Evolutionary conservation across 2,329 filamentous ascomycete genomes (phyloP), one percentile per base, ranked within the genome.

Genomic region (Xylaria sp.): DNA sequence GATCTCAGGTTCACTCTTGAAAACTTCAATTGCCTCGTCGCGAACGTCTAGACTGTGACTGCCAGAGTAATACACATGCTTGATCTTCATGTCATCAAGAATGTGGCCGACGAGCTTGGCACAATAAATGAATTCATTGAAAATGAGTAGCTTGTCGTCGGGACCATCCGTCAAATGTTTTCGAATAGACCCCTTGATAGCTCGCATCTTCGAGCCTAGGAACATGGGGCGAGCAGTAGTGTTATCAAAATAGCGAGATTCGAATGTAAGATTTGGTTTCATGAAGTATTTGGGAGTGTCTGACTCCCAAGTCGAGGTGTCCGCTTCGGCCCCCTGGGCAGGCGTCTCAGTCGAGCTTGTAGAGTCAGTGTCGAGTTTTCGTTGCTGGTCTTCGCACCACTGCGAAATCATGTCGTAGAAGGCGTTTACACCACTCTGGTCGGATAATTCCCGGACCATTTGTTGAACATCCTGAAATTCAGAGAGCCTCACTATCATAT

Each of bases 71-170:
- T 31, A 54, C 9, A 54, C 4, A 34, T 54, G 51, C 15, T 54
- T 54, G 51, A 54, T 54, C 25, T 54, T 34, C 13, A 54, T 5
- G n/a, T 34, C 13, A n/a, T 34, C 51, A n/a, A 54, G 51, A 6
- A 54, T 54, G 12, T 12, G 18, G 3, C 51, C 25, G 6, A 54
- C 8, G 4, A 54, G 12, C 1, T 54, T 54, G 12, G 51, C 25
- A 34, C 51, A 54, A 31, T 41, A 28, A 2, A 23, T 6, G 37
- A 61, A 65, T 6, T 69, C 62, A 13, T 37, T 46, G 50, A 65
- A 69, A 2, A 69, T 57, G 25, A 69, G 59, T 20, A 69, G 55
- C 18, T 69, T 66, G 44, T 65, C 66, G 10, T 48, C 20, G 1
- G 63, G 66, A 1, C 62, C 62, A 28, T 69, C 66, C 9, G 34